phyloP scores from a whole-genome alignment of 1,284 basidiomycete genomes.

The Boletus albobrunnescens region DNA sequence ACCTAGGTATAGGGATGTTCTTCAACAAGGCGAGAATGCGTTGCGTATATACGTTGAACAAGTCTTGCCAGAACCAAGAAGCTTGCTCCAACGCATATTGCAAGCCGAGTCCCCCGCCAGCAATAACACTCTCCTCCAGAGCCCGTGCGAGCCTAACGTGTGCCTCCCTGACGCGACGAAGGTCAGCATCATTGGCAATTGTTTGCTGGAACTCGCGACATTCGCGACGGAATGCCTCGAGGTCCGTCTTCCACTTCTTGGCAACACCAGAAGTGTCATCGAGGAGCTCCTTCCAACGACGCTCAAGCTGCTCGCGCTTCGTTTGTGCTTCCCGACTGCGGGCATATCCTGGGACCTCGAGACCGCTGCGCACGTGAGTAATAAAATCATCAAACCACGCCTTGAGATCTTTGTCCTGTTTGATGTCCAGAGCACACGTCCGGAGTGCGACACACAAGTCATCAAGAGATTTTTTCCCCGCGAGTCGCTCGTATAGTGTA shows the following conservation, averaged over 20 bases:
- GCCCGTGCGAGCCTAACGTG: constrained; percentile 46
- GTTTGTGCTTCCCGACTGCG: constrained; percentile 45
- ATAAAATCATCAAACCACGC: constrained; percentile 50
- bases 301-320: constrained; percentile 41
- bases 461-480: constrained; percentile 44
- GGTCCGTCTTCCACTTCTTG: constrained; percentile 49
- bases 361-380: constrained; percentile 39
- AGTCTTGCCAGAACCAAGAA: constrained; percentile 69
- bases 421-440: constrained; percentile 41
- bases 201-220: constrained; percentile 42
- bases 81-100: constrained; percentile 52
- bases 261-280: constrained; percentile 41
- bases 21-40: constrained; percentile 45
- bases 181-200: constrained; percentile 45
- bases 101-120: constrained; percentile 35
- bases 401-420: constrained; percentile 46
- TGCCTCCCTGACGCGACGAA: constrained; percentile 43
- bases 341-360: constrained; percentile 49
- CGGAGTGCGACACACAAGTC: constrained; percentile 39
- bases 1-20: constrained; percentile 64
- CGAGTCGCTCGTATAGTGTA: constrained; percentile 47
- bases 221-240: constrained; percentile 44
- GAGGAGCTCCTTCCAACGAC: constrained; percentile 47
- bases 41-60: constrained; percentile 64
- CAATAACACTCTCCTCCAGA: constrained; percentile 42